Evolutionary conservation across 495 filamentous ascomycete genomes (phyloP), one percentile per base, ranked within the genome.

Genomic region (Talaromyces proteolyticus): DNA sequence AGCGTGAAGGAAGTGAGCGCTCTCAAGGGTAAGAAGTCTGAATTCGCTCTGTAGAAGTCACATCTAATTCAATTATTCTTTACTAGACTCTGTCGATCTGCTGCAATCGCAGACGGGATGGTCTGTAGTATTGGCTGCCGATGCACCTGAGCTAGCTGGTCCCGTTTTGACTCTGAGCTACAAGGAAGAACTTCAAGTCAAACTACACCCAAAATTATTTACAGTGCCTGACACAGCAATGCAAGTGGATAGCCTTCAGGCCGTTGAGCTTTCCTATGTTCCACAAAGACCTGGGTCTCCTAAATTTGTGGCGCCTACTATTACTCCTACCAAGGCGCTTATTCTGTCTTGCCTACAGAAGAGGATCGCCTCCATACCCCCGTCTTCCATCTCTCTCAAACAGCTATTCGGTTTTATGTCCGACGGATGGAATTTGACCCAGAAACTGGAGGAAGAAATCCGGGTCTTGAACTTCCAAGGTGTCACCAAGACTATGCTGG

Each of bases 151-250:
- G 3, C 38, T 58, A 16, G 56, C 62, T 39, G 79, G 74, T 12
- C 81, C 77, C 2, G 72, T 69, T 4, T 61, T 95, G 29, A 86
- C 85, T 5, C 85, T 96, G 78, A 80, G 79, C n/a, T 95, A 94
- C 69, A 70, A 76, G 53, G 73, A 75, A 29, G 82, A 92, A 47
- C 78, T 97, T 25, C 79, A 89, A 56, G 78, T 95, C 34, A 80
- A 78, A 40, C 89, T 95, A 67, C 78, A 89, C 56, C 77, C 83
- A 10, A 75, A 83, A 14, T 89, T 90, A 45, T 52, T 52, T 14
- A 66, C 60, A 16, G 57, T 53, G 18, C 56, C 45, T 23, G 39
- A 48, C 10, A 47, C 19, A 20, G 10, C 41, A 22, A 46, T 44
- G 22, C 52, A 56, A 23, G 50, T 62, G 12, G 57, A 54, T 24